A percentile compares a stretch with the other conserved stretches of the same genome.
phyloP scores from a whole-genome alignment of 768 basidiomycete genomes.

The Chalciporus piperatus region DNA sequence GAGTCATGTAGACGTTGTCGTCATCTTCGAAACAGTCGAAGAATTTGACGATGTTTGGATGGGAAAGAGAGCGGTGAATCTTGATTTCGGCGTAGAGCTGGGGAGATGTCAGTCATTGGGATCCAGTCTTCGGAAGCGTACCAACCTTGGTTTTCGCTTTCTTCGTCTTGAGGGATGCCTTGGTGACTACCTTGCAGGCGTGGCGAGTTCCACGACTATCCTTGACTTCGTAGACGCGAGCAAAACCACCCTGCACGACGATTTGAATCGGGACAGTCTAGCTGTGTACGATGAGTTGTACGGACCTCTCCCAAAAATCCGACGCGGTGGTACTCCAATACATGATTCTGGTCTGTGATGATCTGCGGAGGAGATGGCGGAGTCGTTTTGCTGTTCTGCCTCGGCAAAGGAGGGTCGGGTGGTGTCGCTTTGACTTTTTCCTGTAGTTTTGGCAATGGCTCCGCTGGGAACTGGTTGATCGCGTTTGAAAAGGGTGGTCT shows the following conservation, averaged over 20 bases:
- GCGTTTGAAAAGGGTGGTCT: constrained; percentile 45
- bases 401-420: constrained; percentile 64
- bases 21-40: constrained; percentile 94
- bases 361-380: constrained; percentile 80
- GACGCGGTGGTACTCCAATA: constrained; percentile 62
- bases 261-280: not conserved
- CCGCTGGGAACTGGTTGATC: constrained; percentile 33
- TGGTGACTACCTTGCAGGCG: constrained; percentile 96
- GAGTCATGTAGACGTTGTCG: constrained; percentile 95
- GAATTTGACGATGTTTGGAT: constrained; percentile 92
- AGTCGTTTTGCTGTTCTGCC: constrained; percentile 79
- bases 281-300: not conserved
- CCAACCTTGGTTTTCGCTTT: constrained; percentile 95
- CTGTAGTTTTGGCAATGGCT: constrained; percentile 35
- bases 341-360: constrained; percentile 62
- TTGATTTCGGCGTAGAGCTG: constrained; percentile 99
- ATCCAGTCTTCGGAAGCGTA: not conserved
- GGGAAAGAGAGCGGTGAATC: constrained; percentile 86
- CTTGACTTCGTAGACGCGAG: constrained; percentile 93
- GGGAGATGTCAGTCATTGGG: constrained; percentile 2
- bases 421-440: constrained; percentile 40
- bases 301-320: constrained; percentile 86
- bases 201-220: constrained; percentile 60
- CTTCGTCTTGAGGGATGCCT: constrained; percentile 86
- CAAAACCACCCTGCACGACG: constrained; percentile 75